Base-by-base conservation (phyloP, 2,329 filamentous ascomycete genomes). In the Fusarium sp. region DNA sequence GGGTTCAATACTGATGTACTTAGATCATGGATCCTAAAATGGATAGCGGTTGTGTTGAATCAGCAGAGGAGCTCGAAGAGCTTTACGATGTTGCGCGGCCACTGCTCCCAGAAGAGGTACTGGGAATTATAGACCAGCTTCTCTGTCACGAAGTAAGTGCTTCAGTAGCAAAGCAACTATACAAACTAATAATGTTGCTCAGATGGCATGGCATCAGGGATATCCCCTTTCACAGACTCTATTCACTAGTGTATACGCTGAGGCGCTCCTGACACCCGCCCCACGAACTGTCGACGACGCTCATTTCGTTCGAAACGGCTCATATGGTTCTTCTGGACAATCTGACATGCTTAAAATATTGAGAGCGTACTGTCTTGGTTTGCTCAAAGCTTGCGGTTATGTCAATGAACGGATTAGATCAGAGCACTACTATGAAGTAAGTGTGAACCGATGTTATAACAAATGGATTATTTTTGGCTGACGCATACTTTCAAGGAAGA, bases 11-110 rank as follows among this genome's bases (percentile, higher is more conserved):
- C 63, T 73, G 40, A 75, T 33, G 10, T n/a, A 19, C 28, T 37
- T 50, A 99, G 96, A 97, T 99, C 77, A 98, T 98, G 94, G 96
- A 99, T 79, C 92, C 94, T 2, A 99, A 98, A 83, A 99, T 99
- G 96, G 96, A 99, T 82, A 98, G 94, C 79, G 96, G 96, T 33
- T 95, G 92, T 74, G 86, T 97, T 11, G 88, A 90, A 25, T 90
- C 92, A 12, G 93, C 92, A 35, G 94, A 97, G 78, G 90, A 91
- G n/a, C 88, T 96, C 38, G 94, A 97, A 67, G 92, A 96, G 72
- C 88, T 93, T 57, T 97, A 96, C 81, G 92, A 97, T 78, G 89
- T 95, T 44, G 85, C 89, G 47, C 86, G 87, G 52, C 85, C 88
- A 11, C 84, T 97, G 44, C 85, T 92, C 19, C 93, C 94, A 1